Percentiles rank a stretch among this genome's conserved stretches.
Conservation (phyloP, 495 filamentous ascomycete genomes). For the Aspergillus mulundensis region DNA sequence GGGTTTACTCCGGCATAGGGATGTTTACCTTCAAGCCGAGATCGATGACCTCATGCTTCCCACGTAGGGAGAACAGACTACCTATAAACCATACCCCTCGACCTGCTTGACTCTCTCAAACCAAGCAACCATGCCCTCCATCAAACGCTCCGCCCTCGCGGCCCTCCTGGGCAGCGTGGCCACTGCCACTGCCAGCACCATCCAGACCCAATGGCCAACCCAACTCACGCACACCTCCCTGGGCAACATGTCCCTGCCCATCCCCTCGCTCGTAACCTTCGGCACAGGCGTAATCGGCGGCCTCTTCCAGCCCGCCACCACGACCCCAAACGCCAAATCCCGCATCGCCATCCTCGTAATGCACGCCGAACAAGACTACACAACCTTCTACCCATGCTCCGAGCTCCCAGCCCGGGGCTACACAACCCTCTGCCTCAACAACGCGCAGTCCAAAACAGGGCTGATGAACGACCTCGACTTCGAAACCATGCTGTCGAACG, state of each 20-base stretch:
- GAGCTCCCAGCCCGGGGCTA: neutral
- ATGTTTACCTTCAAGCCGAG: too few species aligned
- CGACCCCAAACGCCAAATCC: neutral
- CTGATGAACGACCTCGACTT: neutral
- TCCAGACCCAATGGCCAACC: neutral
- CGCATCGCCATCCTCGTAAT: neutral
- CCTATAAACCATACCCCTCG: too few species aligned
- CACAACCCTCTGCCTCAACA: neutral
- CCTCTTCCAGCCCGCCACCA: neutral
- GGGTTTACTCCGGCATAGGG: too few species aligned
- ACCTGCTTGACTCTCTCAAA: too few species aligned
- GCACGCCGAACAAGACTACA: neutral
- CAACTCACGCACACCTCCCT: neutral
- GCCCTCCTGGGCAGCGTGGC: neutral
- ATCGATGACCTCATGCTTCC: too few species aligned
- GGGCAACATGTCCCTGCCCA: neutral
- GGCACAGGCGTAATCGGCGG: neutral
- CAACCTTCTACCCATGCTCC: neutral
- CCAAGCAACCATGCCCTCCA: neutral
- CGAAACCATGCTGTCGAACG: neutral
- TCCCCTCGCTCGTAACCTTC: neutral
- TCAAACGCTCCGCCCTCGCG: neutral
- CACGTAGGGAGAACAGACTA: too few species aligned
- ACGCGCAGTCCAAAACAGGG: neutral
- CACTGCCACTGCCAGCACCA: too few species aligned